These are phyloP conservation scores for Lagerstroemia speciosa DNA, from an alignment of 345 rosid species.

Conservation along the genomic window DNA sequence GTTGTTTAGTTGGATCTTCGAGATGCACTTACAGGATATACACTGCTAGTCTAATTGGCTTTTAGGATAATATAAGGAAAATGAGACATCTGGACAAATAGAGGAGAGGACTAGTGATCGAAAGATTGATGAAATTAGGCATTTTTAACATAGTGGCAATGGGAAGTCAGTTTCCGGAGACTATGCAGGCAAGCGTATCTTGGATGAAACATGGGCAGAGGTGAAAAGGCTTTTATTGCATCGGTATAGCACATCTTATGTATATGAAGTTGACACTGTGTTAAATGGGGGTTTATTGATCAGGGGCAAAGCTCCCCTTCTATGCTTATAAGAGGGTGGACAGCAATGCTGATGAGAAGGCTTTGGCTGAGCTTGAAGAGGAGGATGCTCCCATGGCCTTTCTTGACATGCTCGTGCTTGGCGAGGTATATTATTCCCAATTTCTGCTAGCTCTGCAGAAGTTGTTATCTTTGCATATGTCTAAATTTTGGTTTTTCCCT, in stretches of 20 bases:
- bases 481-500: background rate
- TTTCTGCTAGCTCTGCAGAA: slow-evolving; percentile 7
- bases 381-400: slow-evolving; percentile 46
- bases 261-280: background rate
- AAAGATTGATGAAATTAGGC: no score
- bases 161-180: background rate
- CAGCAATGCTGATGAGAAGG: slow-evolving; percentile 17
- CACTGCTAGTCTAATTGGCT: background rate
- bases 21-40: background rate
- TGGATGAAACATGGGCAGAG: background rate
- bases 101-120: no score
- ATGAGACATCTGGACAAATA: no score
- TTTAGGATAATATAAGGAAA: background rate
- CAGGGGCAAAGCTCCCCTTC: slow-evolving; percentile 69
- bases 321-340: slow-evolving; percentile 50
- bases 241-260: background rate
- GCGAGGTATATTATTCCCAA: slow-evolving; percentile 47
- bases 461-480: background rate
- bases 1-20: background rate
- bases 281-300: background rate
- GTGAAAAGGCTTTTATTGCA: background rate
- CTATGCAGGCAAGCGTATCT: background rate
- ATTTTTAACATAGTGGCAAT: no score
- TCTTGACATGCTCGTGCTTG: slow-evolving; percentile 68
- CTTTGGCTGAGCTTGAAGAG: slow-evolving; percentile 21